phyloP scores from a whole-genome alignment of 2,329 filamentous ascomycete species.

The Pyrenophora teres region DNA sequence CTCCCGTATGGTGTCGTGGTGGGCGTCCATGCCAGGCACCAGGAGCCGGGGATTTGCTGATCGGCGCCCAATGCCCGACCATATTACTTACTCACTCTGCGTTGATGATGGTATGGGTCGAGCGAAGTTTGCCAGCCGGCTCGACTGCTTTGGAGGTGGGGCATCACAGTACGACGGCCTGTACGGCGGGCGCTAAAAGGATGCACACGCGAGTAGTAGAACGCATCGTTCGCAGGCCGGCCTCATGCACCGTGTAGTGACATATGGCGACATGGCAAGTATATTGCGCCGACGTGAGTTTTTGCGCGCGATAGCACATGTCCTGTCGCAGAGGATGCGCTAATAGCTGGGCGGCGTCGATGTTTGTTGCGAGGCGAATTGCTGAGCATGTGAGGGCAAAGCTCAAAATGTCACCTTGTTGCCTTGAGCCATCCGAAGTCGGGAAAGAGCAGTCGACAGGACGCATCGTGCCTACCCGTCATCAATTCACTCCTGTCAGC shows the following conservation, averaged over 20 bases:
- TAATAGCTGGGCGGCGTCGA: background rate
- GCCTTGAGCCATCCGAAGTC: conserved; percentile 30
- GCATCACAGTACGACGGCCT: conserved; percentile 12
- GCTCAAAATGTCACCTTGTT: conserved; percentile 23
- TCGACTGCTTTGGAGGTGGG: conserved; percentile 29
- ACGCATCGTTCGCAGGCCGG: conserved; percentile 25
- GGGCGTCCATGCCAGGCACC: conserved; percentile 26
- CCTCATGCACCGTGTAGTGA: conserved; percentile 10
- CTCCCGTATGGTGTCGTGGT: conserved; percentile 12
- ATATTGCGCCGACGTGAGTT: conserved; percentile 4
- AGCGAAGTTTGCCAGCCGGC: conserved; percentile 23
- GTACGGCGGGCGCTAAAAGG: conserved; percentile 24
- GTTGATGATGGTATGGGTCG: conserved; percentile 16
- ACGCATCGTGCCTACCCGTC: conserved; percentile 2
- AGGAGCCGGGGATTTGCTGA: conserved; percentile 25
- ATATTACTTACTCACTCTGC: conserved; percentile 24
- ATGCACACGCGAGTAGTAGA: conserved; percentile 17
- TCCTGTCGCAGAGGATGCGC: conserved; percentile 7
- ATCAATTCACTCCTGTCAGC: conserved; percentile 8
- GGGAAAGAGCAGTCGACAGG: conserved; percentile 16
- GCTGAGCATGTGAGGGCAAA: conserved; percentile 25
- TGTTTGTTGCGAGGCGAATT: conserved; percentile 5
- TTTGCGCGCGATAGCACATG: conserved; percentile 9
- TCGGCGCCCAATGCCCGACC: conserved; percentile 33
- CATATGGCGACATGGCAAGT: conserved; percentile 5